These are phyloP conservation scores for Boletellus sp. DNA, from an alignment of 768 basidiomycete genomes.

Conservation along the genomic window DNA sequence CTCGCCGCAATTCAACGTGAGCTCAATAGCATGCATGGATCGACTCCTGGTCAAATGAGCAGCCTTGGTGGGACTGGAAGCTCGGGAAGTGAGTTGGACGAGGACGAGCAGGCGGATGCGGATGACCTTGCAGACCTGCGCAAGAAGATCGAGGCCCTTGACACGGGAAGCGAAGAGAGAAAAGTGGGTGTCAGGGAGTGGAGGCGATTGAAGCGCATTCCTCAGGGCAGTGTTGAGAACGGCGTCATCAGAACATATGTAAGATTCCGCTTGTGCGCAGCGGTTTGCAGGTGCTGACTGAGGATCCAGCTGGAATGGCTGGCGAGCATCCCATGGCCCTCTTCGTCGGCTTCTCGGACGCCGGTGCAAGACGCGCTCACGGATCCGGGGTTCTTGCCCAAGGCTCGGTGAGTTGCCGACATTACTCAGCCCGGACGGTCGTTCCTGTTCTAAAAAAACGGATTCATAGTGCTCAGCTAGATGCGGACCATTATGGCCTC, in stretches of 20 bases:
- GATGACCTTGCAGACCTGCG: conserved; percentile 75
- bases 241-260: conserved; percentile 85
- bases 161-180: conserved; percentile 70
- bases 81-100: conserved; percentile 54
- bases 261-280: conserved; percentile 26
- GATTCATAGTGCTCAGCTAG: conserved; percentile 54
- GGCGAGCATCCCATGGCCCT: conserved; percentile 80
- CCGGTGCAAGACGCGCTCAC: conserved; percentile 36
- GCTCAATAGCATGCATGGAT: conserved; percentile 52
- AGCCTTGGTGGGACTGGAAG: conserved; percentile 17
- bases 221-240: conserved; percentile 85
- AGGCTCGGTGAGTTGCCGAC: conserved; percentile 47
- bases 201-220: conserved; percentile 81
- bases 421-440: neutral
- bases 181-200: conserved; percentile 82
- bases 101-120: conserved; percentile 76
- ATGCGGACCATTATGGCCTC: conserved; percentile 87
- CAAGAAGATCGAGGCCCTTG: conserved; percentile 71
- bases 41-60: conserved; percentile 21
- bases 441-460: neutral
- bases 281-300: conserved; percentile 6
- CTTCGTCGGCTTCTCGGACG: conserved; percentile 24
- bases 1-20: conserved; percentile 78
- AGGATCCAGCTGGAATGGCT: conserved; percentile 74
- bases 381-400: conserved; percentile 57